These are phyloP conservation scores for Silene uniflora DNA, from an alignment of 148 eudicot species.

Conservation along the genomic window DNA sequence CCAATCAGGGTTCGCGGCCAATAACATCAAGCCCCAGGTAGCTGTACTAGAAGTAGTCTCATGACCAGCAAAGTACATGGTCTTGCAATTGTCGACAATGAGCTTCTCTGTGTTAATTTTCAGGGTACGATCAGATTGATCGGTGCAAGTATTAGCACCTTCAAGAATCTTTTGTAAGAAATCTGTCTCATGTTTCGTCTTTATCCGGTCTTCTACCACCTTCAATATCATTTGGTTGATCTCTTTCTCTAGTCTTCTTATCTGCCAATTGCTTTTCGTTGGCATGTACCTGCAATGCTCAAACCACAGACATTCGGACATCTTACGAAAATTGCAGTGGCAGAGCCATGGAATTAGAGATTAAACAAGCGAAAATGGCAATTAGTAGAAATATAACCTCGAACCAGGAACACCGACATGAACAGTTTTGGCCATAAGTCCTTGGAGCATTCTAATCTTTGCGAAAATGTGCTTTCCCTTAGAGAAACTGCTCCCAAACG, in stretches of 20 bases:
- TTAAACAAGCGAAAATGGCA: too few relatives aligned
- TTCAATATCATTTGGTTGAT: constrained; percentile 39
- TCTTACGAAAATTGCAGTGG: too few relatives aligned
- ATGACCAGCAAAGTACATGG: constrained; percentile 56
- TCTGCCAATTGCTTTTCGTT: constrained; percentile 40
- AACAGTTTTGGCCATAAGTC: constrained; percentile 35
- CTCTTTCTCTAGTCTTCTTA: constrained; percentile 46
- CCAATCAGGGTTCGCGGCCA: constrained; percentile 56
- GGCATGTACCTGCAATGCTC: constrained; percentile 41
- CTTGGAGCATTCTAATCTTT: constrained; percentile 38
- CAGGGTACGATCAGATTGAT: constrained; percentile 13
- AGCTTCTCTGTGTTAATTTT: constrained; percentile 32
- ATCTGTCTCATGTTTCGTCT: constrained; percentile 33
- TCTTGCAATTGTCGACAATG: constrained; percentile 68
- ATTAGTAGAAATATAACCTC: constrained; percentile 27
- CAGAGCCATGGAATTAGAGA: too few relatives aligned
- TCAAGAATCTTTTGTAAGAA: constrained; percentile 49
- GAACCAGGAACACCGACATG: constrained; percentile 49
- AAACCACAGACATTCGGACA: too few relatives aligned
- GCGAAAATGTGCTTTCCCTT: constrained; percentile 50
- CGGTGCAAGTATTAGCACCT: constrained; percentile 36
- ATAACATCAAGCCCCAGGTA: constrained; percentile 50
- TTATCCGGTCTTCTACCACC: constrained; percentile 37
- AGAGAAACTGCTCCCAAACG: constrained; percentile 52
- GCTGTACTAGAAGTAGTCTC: constrained; percentile 55